Percentiles rank a stretch among this genome's conserved stretches.
phyloP scores from a whole-genome alignment of 73 alveolate species.

The Uronychia binucleata region DNA sequence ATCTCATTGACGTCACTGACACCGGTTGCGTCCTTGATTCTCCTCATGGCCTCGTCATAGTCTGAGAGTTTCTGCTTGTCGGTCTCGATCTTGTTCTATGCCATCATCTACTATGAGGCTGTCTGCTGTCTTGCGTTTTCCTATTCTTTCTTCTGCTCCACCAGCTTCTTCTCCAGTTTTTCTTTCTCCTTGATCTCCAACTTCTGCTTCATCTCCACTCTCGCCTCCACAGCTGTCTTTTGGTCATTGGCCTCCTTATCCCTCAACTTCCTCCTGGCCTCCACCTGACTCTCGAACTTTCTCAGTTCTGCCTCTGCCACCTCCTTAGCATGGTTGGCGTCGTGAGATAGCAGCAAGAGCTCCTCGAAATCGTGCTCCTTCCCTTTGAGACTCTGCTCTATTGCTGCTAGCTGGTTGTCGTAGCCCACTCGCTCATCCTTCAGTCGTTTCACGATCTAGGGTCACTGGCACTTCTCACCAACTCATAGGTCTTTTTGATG shows the following conservation, averaged over 20 bases:
- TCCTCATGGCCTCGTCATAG: slow-evolving; percentile 79
- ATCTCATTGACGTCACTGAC: slow-evolving; percentile 99
- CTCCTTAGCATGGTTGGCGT: slow-evolving; percentile 98
- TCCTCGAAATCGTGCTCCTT: slow-evolving; percentile 98
- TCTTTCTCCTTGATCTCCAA: slow-evolving; percentile 36
- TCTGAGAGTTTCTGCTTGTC: slow-evolving; percentile 37
- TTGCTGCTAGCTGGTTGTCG: slow-evolving; percentile 99
- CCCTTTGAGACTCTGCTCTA: slow-evolving; percentile 95
- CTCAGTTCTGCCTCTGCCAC: slow-evolving; percentile 91
- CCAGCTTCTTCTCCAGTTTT: slow-evolving; percentile 24
- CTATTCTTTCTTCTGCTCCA: slow-evolving; percentile 15
- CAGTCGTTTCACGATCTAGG: slow-evolving; percentile 78
- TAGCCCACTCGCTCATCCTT: slow-evolving; percentile 99
- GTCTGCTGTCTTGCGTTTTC: slow-evolving; percentile 13
- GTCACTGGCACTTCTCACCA: background rate
- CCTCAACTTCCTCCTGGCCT: slow-evolving; percentile 84
- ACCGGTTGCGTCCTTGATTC: slow-evolving; percentile 93
- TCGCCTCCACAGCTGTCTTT: slow-evolving; percentile 61
- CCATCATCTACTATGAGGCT: background rate
- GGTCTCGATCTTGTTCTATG: slow-evolving; percentile 3
- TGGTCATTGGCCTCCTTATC: slow-evolving; percentile 76
- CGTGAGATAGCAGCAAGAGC: slow-evolving; percentile 95
- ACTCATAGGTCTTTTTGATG: slow-evolving; percentile 87
- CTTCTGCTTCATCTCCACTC: slow-evolving; percentile 52
- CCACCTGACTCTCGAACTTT: slow-evolving; percentile 84